Conservation (phyloP, 352 stramenopile species). For the Globisporangium viniferum region DNA sequence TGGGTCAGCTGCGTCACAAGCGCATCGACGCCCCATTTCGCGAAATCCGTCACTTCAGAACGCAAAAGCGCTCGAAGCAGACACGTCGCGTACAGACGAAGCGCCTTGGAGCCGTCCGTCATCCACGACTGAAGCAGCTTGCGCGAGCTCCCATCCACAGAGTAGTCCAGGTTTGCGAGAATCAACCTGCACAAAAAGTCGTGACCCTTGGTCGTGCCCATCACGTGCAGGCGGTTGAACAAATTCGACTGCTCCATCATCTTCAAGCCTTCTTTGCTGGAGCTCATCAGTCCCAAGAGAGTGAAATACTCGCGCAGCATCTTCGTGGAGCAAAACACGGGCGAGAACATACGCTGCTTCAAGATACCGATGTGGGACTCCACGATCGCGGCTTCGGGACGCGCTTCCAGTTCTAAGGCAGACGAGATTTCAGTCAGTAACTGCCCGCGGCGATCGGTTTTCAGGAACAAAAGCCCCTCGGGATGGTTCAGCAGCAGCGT, state of each 20-base stretch:
- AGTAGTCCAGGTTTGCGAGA: conserved; percentile 87
- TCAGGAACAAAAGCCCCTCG: conserved; percentile 84
- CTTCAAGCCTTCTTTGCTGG: conserved; percentile 84
- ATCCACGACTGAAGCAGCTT: conserved; percentile 89
- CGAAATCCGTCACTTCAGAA: conserved; percentile 85
- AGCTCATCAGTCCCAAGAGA: conserved; percentile 86
- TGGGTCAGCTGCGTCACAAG: conserved; percentile 84
- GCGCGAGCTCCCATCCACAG: conserved; percentile 80
- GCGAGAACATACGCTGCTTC: conserved; percentile 86
- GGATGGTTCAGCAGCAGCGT: conserved; percentile 84
- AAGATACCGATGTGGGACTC: conserved; percentile 87
- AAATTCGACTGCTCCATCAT: conserved; percentile 91
- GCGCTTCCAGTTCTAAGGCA: conserved; percentile 77
- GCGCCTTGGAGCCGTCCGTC: conserved; percentile 76
- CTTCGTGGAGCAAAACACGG: conserved; percentile 76
- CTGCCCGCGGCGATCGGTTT: conserved; percentile 82
- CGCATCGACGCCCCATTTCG: conserved; percentile 85
- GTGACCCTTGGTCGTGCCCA: conserved; percentile 85
- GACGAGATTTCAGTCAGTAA: conserved; percentile 84
- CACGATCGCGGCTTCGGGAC: conserved; percentile 83
- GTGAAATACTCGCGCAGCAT: conserved; percentile 91
- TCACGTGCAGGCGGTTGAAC: conserved; percentile 84
- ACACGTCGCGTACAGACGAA: conserved; percentile 85
- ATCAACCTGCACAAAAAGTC: conserved; percentile 88
- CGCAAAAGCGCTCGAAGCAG: conserved; percentile 76